Evolutionary conservation across 306 rosid species (phyloP).

Genomic region (Citrullus colocynthis): DNA sequence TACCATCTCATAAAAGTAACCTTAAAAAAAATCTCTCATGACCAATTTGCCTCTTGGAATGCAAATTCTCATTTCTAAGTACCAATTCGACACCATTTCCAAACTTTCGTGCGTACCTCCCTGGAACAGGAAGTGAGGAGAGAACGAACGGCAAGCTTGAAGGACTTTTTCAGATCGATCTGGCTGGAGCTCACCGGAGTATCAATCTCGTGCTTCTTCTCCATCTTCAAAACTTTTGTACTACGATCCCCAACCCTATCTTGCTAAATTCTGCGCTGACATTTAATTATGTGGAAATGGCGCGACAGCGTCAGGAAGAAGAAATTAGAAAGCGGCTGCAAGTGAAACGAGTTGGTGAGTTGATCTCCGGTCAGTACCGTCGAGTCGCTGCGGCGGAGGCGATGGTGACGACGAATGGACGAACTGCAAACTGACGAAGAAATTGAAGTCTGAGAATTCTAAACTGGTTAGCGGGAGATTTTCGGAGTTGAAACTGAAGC

Average conservation of each 20-base stretch:
- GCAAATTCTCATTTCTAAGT: neutral
- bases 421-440: neutral
- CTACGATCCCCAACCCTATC: neutral
- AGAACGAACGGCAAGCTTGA: conserved; percentile 17
- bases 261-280: neutral
- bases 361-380: neutral
- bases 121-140: conserved; percentile 13
- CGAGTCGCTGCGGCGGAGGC: too few relatives aligned
- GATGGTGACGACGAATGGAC: neutral
- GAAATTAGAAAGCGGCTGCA: neutral
- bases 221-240: neutral
- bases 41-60: neutral
- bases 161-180: conserved; percentile 10
- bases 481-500: neutral
- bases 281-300: neutral
- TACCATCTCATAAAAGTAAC: neutral
- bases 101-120: neutral
- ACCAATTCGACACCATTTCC: neutral
- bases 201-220: conserved; percentile 9
- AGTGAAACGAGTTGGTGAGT: neutral
- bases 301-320: neutral
- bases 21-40: neutral
- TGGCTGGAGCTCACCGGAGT: conserved; percentile 10
- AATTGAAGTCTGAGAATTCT: neutral
- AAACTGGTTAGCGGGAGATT: neutral